Base-by-base conservation (phyloP, 805 yeast species). In the Hanseniaspora pseudoguilliermondii region DNA sequence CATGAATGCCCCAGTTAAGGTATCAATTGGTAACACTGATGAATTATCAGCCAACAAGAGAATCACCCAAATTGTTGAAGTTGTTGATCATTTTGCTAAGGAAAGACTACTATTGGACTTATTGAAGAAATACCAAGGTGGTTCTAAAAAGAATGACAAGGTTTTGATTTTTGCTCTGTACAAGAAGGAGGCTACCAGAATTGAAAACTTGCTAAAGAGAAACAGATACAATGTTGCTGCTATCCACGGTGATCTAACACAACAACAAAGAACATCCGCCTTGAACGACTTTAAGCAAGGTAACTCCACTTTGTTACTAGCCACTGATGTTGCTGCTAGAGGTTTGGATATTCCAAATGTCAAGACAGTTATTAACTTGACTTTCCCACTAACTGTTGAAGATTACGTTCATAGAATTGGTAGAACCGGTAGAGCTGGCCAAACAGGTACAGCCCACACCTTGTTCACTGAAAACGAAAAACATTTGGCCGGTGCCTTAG, bases 251-350 rank as follows among this genome's bases (percentile, higher is more conserved):
- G 97, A 93, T 68, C 75, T 93, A 65, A 77, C 87, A 50, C 99
- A 93, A 73, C 83, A 78, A 54, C 97, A 91, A 71, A 83, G 99
- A 72, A 84, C 96, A 3, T 79, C 75, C 60, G 96, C 99, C 8
- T 75, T 93, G 60, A 83, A 82, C 39, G 80, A 81, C 59, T 93
- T 93, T 76, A 93, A 93, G 70, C 69, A 76, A 38, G 97, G 97
- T 34, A 76, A 75, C 50, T 77, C 84, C 54, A 82, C 78, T 62
- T 72, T 93, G 47, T 72, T 93, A 70, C 77, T 93, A 62, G 99
- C 99, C 34, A 93, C 99, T 2, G 99, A 93, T 73, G 99, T 90
- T 57, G 97, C 97, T 53, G 97, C 97, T 42, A 81, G 97, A 75
- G 97, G 97, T 60, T 77, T 93, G 62, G 99, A 93, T 71, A 93